A percentile compares a stretch with the other conserved stretches of the same genome.
phyloP scores from a whole-genome alignment of 192 early-diverging fungal genomes.

The Martensiomyces pterosporus region DNA sequence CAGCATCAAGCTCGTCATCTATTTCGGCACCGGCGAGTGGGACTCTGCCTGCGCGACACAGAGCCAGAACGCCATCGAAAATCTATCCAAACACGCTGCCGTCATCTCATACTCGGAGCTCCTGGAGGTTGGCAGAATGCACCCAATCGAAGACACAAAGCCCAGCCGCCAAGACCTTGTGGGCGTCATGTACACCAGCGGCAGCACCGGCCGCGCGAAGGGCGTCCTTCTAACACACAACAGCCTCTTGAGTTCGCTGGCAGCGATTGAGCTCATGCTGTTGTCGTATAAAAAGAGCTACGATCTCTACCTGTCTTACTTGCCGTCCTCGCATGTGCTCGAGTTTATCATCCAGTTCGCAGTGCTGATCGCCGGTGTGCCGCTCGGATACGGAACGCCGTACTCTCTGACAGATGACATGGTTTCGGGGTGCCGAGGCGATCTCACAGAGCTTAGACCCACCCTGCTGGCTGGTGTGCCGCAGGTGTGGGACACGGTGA shows the following conservation, averaged over 20 bases:
- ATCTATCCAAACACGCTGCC: slow-evolving; percentile 37
- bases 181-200: slow-evolving; percentile 84
- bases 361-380: slow-evolving; percentile 54
- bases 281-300: slow-evolving; percentile 9
- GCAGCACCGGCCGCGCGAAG: slow-evolving; percentile 84
- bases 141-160: slow-evolving; percentile 42
- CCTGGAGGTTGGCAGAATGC: slow-evolving; percentile 59
- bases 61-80: slow-evolving; percentile 48
- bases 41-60: slow-evolving; percentile 52
- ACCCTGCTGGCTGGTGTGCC: slow-evolving; percentile 69
- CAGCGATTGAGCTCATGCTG: slow-evolving; percentile 17
- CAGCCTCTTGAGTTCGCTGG: slow-evolving; percentile 62
- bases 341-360: slow-evolving; percentile 70
- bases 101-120: slow-evolving; percentile 58
- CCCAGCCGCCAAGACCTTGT: slow-evolving; percentile 64
- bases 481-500: slow-evolving; percentile 74
- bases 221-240: slow-evolving; percentile 76
- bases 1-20: slow-evolving; percentile 52
- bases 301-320: slow-evolving; percentile 61
- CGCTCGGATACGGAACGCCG: slow-evolving; percentile 53
- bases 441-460: slow-evolving; percentile 62
- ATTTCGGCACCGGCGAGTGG: slow-evolving; percentile 21
- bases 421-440: slow-evolving; percentile 59
- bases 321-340: slow-evolving; percentile 79
- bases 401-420: slow-evolving; percentile 65